Percentiles rank a stretch among this genome's conserved stretches.
These are phyloP conservation scores for Diaporthe ilicicola DNA, from an alignment of 2,329 filamentous ascomycete species.

Conservation along the genomic window DNA sequence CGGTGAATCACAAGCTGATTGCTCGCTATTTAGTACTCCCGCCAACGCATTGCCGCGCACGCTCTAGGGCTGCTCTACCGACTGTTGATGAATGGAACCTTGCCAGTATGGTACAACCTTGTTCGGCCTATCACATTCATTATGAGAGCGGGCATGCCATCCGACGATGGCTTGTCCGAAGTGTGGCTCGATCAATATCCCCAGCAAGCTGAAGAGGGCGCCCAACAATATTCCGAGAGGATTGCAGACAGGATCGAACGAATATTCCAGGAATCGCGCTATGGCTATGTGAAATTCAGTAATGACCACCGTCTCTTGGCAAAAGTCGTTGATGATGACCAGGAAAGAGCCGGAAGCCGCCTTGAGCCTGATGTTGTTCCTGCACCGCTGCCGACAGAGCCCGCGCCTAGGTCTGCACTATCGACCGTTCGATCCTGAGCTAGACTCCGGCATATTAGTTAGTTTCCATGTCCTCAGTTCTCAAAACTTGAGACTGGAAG, in stretches of 20 bases:
- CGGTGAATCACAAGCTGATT: background rate
- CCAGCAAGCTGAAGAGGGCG: background rate
- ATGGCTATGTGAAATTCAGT: background rate
- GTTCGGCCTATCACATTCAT: background rate
- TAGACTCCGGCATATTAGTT: no score
- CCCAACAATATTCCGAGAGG: background rate
- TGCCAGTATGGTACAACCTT: background rate
- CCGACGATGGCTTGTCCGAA: slow-evolving; percentile 7
- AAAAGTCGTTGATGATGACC: background rate
- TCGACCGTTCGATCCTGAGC: background rate
- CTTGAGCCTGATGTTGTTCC: background rate
- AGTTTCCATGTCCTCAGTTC: no score
- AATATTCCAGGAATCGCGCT: background rate
- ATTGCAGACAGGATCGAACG: background rate
- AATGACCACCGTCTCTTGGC: background rate
- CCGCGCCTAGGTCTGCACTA: background rate
- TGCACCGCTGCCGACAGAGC: background rate
- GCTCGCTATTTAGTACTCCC: background rate
- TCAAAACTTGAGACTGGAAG: no score
- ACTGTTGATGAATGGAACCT: background rate
- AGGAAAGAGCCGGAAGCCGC: no score
- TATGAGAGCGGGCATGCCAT: background rate
- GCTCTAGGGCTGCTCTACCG: background rate
- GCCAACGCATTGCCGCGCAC: background rate
- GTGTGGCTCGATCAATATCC: background rate